phyloP scores from a whole-genome alignment of 2,329 filamentous ascomycete species.

The Didymella exigua region DNA sequence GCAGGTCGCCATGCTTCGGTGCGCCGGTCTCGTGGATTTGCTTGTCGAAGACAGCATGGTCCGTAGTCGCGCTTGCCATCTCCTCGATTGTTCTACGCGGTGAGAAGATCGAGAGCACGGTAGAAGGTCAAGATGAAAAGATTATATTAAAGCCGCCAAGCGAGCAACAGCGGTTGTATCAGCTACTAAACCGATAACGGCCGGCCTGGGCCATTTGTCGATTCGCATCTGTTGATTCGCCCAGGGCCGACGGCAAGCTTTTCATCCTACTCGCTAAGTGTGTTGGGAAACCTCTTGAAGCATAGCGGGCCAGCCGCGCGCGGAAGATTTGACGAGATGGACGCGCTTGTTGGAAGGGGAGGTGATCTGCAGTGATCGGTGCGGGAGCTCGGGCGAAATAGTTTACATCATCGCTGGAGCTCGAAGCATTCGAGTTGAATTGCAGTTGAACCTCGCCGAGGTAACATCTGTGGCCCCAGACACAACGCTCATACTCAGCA shows the following conservation, averaged over 20 bases:
- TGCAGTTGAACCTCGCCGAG: slow-evolving; percentile 4
- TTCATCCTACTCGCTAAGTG: slow-evolving; percentile 1
- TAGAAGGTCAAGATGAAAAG: slow-evolving; percentile 10
- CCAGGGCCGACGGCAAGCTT: slow-evolving; percentile 2
- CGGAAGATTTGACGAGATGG: not conserved
- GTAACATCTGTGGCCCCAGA: not conserved
- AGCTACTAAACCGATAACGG: slow-evolving; percentile 29
- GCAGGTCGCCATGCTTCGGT: slow-evolving; percentile 33
- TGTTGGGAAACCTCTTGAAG: slow-evolving; percentile 9
- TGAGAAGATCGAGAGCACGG: not conserved
- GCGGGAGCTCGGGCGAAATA: slow-evolving; percentile 23
- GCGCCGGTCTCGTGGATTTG: slow-evolving; percentile 21
- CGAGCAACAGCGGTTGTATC: slow-evolving; percentile 14
- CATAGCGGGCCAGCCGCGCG: not conserved
- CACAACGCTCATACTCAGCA: slow-evolving; percentile 4
- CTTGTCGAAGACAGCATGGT: slow-evolving; percentile 23
- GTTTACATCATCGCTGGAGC: slow-evolving; percentile 20
- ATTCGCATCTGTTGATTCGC: slow-evolving; percentile 34
- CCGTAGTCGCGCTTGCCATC: slow-evolving; percentile 32
- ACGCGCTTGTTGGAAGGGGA: slow-evolving; percentile 6
- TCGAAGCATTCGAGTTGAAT: not conserved
- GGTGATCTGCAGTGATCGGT: slow-evolving; percentile 18
- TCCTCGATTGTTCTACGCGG: not conserved
- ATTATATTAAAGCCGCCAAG: slow-evolving; percentile 16
- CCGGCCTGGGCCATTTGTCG: slow-evolving; percentile 6